Conservation (phyloP, 1,139 yeast genomes). For the Pichia sp. region DNA sequence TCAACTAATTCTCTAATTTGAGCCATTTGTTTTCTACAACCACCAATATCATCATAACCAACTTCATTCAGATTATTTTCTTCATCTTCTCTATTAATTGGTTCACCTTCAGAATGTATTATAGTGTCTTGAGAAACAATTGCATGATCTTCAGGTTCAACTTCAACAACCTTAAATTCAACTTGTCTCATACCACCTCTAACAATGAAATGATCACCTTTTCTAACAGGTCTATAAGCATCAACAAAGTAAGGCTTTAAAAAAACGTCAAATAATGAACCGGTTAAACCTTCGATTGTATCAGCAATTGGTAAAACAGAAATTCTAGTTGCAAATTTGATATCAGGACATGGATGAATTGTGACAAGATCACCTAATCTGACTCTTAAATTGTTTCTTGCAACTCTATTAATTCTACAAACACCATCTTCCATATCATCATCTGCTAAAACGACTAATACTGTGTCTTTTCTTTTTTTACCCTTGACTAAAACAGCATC, state of each 20-base stretch:
- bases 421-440: conserved; percentile 97
- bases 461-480: conserved; percentile 96
- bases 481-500: conserved; percentile 97
- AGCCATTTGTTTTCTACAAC: conserved; percentile 98
- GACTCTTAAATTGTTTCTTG: conserved; percentile 89
- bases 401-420: conserved; percentile 90
- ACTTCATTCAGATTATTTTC: conserved; percentile 94
- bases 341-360: conserved; percentile 95
- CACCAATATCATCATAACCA: conserved; percentile 98
- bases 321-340: conserved; percentile 88
- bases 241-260: conserved; percentile 97
- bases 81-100: conserved; percentile 97
- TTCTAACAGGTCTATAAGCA: conserved; percentile 97
- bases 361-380: conserved; percentile 90
- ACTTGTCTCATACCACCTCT: conserved; percentile 99
- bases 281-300: conserved; percentile 96
- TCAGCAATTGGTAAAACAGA: conserved; percentile 97
- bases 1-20: conserved; percentile 96
- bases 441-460: conserved; percentile 91
- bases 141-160: conserved; percentile 95
- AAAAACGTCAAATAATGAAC: conserved; percentile 94
- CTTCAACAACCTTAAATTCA: conserved; percentile 96
- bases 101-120: conserved; percentile 98
- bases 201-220: conserved; percentile 93
- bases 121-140: conserved; percentile 98